Evolutionary conservation across 768 basidiomycete genomes (phyloP), one percentile per base, ranked within the genome.

Genomic region (Suillus cothurnatus): DNA sequence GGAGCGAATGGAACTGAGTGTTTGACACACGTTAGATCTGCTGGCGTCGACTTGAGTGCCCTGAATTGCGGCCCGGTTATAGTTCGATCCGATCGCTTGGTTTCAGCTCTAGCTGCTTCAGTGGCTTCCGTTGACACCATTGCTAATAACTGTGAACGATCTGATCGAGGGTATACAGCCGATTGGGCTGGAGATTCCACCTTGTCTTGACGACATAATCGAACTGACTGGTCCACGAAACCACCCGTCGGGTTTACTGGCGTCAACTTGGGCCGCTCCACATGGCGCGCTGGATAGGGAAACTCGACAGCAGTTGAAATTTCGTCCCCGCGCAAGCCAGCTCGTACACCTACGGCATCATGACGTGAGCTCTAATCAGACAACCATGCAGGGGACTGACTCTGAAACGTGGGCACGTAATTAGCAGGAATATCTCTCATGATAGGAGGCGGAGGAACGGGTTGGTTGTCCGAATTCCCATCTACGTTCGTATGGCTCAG

Each of bases 341-440:
- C 19, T 28, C 58, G 58, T 59, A 14, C 39, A 28, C 39, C 58
- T 59, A 31, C 6, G 21, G 21, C 19, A 59, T 21, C 38, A 58
- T 17, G 36, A 28, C 23, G 11, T 53, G n/a, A 43, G 47, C n/a
- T 36, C 43, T 23, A 28, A 34, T 23, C n/a, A 55, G 23, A 50
- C 2, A 23, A 12, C 39, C 26, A 62, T 26, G 11, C 26, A 11
- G 8, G 36, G 41, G 5, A 53, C 64, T 17, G n/a, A 64, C 64
- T 64, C 52, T 64, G 64, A 52, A 64, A 64, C 3, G 15, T 15
- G 19, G 64, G 64, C 34, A 64, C 49, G 19, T 41, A 64, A 50
- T 21, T 6, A n/a, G 12, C 28, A 34, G 49, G 49, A 1, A 19
- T 39, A 26, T 49, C 12, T 34, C 23, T 36, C 19, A 2, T 23